phyloP scores from a whole-genome alignment of 495 filamentous ascomycete species.

The Astrothelium subdiscretum region DNA sequence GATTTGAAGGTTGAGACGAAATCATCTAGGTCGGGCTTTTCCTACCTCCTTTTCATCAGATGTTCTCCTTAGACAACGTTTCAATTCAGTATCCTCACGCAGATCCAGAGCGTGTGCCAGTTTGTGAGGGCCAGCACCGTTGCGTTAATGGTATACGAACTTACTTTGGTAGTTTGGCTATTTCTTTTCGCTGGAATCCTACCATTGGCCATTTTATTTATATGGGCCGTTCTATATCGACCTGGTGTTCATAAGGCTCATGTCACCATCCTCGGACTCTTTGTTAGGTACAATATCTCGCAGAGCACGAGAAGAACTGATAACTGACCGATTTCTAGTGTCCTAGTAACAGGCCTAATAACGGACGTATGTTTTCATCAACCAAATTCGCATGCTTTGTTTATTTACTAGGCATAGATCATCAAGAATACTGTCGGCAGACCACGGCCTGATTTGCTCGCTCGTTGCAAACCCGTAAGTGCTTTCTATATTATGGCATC shows the following conservation, averaged over 20 bases:
- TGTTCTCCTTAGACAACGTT: conserved; percentile 71
- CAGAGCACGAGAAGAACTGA: background rate
- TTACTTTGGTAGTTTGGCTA: conserved; percentile 43
- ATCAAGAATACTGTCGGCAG: conserved; percentile 88
- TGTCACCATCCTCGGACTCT: conserved; percentile 69
- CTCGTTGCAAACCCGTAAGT: conserved; percentile 62
- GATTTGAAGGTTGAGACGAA: conserved; percentile 6
- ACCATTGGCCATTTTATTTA: conserved; percentile 52
- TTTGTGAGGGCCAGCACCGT: conserved; percentile 39
- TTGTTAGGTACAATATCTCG: conserved; percentile 39
- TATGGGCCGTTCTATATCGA: conserved; percentile 50
- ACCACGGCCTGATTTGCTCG: conserved; percentile 80
- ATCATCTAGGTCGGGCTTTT: conserved; percentile 50
- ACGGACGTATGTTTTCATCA: conserved; percentile 48
- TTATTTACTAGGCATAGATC: conserved; percentile 24
- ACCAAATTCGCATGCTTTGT: background rate
- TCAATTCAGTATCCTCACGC: conserved; percentile 81
- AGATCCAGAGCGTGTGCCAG: conserved; percentile 69
- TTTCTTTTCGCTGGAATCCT: conserved; percentile 64
- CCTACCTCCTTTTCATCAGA: conserved; percentile 76
- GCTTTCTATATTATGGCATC: background rate
- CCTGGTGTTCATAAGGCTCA: conserved; percentile 69
- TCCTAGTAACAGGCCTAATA: conserved; percentile 68
- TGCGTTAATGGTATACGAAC: background rate
- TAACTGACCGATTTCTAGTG: conserved; percentile 8